Evolutionary conservation across 202 grass and related monocot species (phyloP).

Genomic region (Brachypodium distachyon): DNA sequence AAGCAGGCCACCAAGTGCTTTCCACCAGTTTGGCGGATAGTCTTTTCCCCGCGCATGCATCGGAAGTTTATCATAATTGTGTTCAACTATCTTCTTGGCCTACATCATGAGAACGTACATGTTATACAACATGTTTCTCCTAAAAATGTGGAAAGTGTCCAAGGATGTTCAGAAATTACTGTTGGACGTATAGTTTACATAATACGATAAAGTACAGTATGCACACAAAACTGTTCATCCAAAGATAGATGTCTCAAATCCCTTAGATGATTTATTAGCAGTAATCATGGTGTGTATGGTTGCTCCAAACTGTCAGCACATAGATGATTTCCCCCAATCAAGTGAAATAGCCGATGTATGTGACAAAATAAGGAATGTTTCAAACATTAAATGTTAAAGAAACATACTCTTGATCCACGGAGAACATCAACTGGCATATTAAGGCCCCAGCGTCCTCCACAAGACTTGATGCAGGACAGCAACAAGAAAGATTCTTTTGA

Average conservation of each 20-base stretch:
- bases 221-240: background rate
- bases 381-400: slow-evolving; percentile 7
- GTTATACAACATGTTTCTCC: slow-evolving; percentile 13
- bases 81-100: slow-evolving; percentile 64
- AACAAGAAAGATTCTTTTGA: slow-evolving; percentile 87
- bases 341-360: background rate
- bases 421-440: slow-evolving; percentile 93
- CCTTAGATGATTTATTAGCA: slow-evolving; percentile 1
- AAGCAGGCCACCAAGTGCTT: slow-evolving; percentile 76
- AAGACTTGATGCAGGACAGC: slow-evolving; percentile 82
- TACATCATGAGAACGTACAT: slow-evolving; percentile 29
- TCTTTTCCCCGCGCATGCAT: slow-evolving; percentile 90
- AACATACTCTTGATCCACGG: slow-evolving; percentile 74
- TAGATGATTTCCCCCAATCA: background rate
- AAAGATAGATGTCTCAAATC: background rate
- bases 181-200: background rate
- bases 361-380: background rate
- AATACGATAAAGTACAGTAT: background rate
- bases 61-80: slow-evolving; percentile 77
- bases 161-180: background rate
- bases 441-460: slow-evolving; percentile 71
- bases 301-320: slow-evolving; percentile 2
- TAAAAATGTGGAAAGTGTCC: background rate
- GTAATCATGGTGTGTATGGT: background rate
- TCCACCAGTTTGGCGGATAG: slow-evolving; percentile 88